Percentiles rank a stretch among this genome's conserved stretches.
phyloP scores from a whole-genome alignment of 495 filamentous ascomycete genomes.

The Pyrenopolyporus hunteri region DNA sequence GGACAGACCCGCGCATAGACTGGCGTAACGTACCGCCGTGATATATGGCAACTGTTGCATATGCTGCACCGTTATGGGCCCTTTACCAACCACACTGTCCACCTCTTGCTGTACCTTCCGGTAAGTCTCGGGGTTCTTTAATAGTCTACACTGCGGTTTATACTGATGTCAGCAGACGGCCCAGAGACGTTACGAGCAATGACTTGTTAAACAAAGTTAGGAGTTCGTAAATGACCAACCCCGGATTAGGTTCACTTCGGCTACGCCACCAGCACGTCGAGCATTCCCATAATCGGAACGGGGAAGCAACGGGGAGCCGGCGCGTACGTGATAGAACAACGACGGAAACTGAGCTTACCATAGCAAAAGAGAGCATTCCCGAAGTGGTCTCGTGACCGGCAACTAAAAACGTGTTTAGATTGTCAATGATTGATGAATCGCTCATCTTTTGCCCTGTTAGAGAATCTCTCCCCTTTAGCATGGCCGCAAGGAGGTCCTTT shows the following conservation, averaged over 20 bases:
- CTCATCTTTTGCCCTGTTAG: slow-evolving; percentile 63
- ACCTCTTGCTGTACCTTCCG: slow-evolving; percentile 45
- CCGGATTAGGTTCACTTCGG: too few species aligned
- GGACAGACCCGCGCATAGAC: not conserved
- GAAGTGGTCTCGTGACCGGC: slow-evolving; percentile 74
- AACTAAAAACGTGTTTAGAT: slow-evolving; percentile 71
- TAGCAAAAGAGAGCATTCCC: slow-evolving; percentile 52
- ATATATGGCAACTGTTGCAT: slow-evolving; percentile 67
- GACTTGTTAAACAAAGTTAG: too few species aligned
- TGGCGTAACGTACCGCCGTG: slow-evolving; percentile 41
- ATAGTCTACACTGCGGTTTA: slow-evolving; percentile 37
- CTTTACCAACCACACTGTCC: slow-evolving; percentile 62
- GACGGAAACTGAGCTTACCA: not conserved
- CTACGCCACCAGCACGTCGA: too few species aligned
- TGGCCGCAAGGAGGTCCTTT: slow-evolving; percentile 69
- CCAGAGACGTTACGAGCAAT: not conserved
- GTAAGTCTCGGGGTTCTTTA: slow-evolving; percentile 46
- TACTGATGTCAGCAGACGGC: not conserved
- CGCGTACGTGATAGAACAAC: too few species aligned
- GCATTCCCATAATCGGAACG: too few species aligned
- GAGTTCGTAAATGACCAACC: too few species aligned
- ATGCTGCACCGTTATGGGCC: slow-evolving; percentile 63
- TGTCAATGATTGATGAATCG: slow-evolving; percentile 61
- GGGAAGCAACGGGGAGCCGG: too few species aligned
- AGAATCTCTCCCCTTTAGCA: slow-evolving; percentile 65